These are phyloP conservation scores for Aquilaria agallochum DNA, from an alignment of 441 rosid species.

Conservation along the genomic window DNA sequence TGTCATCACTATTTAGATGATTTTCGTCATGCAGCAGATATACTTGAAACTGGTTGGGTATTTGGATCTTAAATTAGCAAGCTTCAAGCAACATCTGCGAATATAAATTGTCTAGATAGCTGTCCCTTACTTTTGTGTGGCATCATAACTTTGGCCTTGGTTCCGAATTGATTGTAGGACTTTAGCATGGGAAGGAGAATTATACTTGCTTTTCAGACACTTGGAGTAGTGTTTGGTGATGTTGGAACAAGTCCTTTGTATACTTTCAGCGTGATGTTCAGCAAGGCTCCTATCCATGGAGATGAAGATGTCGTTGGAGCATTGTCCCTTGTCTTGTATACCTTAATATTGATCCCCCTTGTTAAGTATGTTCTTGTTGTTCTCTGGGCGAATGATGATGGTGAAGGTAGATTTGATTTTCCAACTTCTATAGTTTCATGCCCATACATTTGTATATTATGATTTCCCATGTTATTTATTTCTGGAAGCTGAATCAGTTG, in stretches of 20 bases:
- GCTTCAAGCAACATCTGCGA: too few species aligned
- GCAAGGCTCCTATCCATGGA: slow-evolving; percentile 73
- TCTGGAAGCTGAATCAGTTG: not conserved
- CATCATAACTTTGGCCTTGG: not conserved
- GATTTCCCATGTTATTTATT: not conserved
- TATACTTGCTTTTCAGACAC: slow-evolving; percentile 83
- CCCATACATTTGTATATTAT: too few species aligned
- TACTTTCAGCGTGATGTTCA: slow-evolving; percentile 90
- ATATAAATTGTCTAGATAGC: too few species aligned
- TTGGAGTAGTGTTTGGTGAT: slow-evolving; percentile 96
- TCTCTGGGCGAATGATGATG: slow-evolving; percentile 97
- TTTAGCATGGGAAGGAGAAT: slow-evolving; percentile 68
- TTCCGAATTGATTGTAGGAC: slow-evolving; percentile 47
- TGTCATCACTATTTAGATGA: too few species aligned
- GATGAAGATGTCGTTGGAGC: slow-evolving; percentile 92
- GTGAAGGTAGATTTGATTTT: slow-evolving; percentile 63
- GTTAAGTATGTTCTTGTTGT: slow-evolving; percentile 90
- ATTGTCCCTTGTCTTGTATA: slow-evolving; percentile 80
- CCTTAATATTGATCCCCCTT: slow-evolving; percentile 80
- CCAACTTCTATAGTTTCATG: not conserved
- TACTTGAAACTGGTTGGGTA: too few species aligned
- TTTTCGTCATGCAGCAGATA: too few species aligned
- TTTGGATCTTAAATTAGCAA: too few species aligned
- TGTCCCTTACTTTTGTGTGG: slow-evolving; percentile 1
- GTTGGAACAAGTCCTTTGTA: slow-evolving; percentile 98